Base-by-base conservation (phyloP, 2,329 filamentous ascomycete genomes). In the Alternaria brassicicola region DNA sequence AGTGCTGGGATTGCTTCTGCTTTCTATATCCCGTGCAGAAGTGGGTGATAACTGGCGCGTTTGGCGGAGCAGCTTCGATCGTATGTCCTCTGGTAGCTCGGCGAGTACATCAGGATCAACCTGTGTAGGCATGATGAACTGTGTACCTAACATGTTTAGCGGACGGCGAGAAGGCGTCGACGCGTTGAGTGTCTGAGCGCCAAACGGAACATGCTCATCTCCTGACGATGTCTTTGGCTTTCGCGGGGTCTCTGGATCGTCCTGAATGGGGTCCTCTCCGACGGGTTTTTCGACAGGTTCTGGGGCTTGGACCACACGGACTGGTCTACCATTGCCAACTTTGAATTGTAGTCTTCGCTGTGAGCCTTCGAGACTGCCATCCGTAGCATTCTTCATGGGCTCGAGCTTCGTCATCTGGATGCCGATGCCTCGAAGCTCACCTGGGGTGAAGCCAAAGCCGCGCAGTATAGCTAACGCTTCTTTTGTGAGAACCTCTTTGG, bases 361-460 rank as follows among this genome's bases (percentile, higher is more conserved):
- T 69, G 92, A 96, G 60, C 90, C 87, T 52, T 93, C 88, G 2
- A 83, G 76, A 31, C 65, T 68, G 1, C 80, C 84, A n/a, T 84
- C 79, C 1, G 77, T 69, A 2, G 82, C 80, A 15, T 78, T 71
- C 70, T 91, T 96, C 68, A 95, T 80, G 0, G 90, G 87, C 67
- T 97, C 93, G 4, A 99, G 83, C 75, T 93, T 97, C 13, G 93
- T 95, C 87, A 98, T 90, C 73, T 97, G 94, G 1, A 98, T 86
- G 0, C 95, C 95, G 9, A 99, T 82, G 0, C 95, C 95, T 70
- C 95, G 86, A n/a, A 99, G 83, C 73, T 99, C 95, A 9, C 94
- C 95, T 0, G 95, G 92, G 2, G 90, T 91, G 68, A 98, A 92
- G 23, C 86, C 89, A 75, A 91, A 94, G 2, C 89, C 88, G 52